Conservation (phyloP, 1,139 yeast genomes). For the Suhomyces chickasaworum region DNA sequence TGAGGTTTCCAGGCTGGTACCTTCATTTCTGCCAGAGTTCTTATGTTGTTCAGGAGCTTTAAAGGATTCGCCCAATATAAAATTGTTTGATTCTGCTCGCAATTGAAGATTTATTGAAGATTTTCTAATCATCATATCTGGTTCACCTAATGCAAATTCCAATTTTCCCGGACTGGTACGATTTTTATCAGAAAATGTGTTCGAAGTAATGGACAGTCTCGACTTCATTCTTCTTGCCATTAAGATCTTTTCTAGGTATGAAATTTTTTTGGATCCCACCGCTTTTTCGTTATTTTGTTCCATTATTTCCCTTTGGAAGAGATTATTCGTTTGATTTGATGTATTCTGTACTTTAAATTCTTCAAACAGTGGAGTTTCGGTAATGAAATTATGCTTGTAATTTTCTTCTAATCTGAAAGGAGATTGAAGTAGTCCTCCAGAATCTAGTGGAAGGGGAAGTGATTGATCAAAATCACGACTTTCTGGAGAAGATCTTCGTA, state of each 20-base stretch:
- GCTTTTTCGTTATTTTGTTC: neutral
- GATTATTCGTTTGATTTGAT: neutral
- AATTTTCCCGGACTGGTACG: neutral
- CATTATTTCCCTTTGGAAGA: neutral
- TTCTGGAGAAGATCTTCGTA: slow-evolving; percentile 1
- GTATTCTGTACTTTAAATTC: neutral
- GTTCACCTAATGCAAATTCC: neutral
- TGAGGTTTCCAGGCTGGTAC: neutral
- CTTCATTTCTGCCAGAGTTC: neutral
- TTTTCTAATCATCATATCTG: neutral
- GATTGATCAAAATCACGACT: slow-evolving; percentile 26
- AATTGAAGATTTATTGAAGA: neutral
- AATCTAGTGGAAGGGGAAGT: slow-evolving; percentile 27
- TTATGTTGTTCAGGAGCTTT: neutral
- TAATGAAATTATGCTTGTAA: neutral
- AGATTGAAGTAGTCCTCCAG: slow-evolving; percentile 15
- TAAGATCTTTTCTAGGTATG: slow-evolving; percentile 38
- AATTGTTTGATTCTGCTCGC: neutral
- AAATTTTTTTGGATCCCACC: slow-evolving; percentile 16
- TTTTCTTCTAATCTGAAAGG: slow-evolving; percentile 14
- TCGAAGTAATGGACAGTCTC: neutral
- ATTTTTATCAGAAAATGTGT: neutral
- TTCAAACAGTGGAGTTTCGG: slow-evolving; percentile 8
- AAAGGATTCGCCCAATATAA: neutral
- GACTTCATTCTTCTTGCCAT: slow-evolving; percentile 17